Percentiles rank a stretch among this genome's conserved stretches.
These are phyloP conservation scores for Cytidiella melzeri DNA, from an alignment of 768 basidiomycete genomes.

Conservation along the genomic window DNA sequence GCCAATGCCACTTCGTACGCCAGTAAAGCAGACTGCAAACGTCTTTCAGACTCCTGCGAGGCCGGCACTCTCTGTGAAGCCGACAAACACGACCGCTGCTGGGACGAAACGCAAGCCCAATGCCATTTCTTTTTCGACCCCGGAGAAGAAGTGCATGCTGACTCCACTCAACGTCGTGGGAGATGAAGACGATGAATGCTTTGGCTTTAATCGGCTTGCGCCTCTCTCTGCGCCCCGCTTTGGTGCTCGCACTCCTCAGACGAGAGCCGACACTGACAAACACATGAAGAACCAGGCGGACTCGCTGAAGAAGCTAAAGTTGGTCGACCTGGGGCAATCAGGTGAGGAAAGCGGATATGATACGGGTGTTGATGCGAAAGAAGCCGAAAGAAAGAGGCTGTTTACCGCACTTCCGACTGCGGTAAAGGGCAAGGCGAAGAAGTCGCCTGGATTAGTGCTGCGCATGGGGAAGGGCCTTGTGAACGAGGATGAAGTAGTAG, in stretches of 20 bases:
- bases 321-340: slow-evolving; percentile 48
- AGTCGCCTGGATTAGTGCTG: slow-evolving; percentile 17
- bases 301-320: slow-evolving; percentile 54
- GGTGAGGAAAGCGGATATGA: slow-evolving; percentile 45
- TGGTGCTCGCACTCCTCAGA: slow-evolving; percentile 40
- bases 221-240: slow-evolving; percentile 45
- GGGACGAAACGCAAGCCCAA: slow-evolving; percentile 67
- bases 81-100: slow-evolving; percentile 21
- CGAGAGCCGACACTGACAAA: slow-evolving; percentile 48
- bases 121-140: slow-evolving; percentile 44
- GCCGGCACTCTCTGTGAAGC: slow-evolving; percentile 33
- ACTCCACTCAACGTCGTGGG: slow-evolving; percentile 35
- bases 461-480: slow-evolving; percentile 11
- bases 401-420: slow-evolving; percentile 12
- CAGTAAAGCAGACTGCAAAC: slow-evolving; percentile 46
- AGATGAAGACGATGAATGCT: slow-evolving; percentile 1
- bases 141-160: slow-evolving; percentile 41
- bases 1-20: slow-evolving; percentile 52
- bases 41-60: slow-evolving; percentile 27
- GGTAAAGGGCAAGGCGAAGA: slow-evolving; percentile 15
- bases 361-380: slow-evolving; percentile 46
- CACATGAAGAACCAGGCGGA: slow-evolving; percentile 50
- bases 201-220: slow-evolving; percentile 46
- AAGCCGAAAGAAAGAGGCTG: slow-evolving; percentile 28
- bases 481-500: slow-evolving; percentile 23